Conservation (phyloP, 495 filamentous ascomycete species). For the Viridothelium virens region DNA sequence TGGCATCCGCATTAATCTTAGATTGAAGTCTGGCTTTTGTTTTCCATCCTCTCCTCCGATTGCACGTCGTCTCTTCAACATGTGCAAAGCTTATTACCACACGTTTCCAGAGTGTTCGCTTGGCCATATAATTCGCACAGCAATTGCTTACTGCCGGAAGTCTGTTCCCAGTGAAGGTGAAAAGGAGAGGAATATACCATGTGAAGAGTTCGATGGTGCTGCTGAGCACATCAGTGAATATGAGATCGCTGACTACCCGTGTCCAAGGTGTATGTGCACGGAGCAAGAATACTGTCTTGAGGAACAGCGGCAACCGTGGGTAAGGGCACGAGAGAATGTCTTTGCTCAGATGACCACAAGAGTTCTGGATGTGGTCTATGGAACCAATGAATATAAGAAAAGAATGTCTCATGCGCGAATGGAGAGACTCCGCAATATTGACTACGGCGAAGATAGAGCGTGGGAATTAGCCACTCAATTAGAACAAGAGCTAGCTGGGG, state of each 20-base stretch:
- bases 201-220: not conserved
- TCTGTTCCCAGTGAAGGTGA: not conserved
- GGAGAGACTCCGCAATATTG: not conserved
- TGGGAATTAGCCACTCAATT: not conserved
- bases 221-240: not conserved
- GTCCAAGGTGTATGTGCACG: not conserved
- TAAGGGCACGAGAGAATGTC: not conserved
- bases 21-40: too few relatives aligned
- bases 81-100: constrained; percentile 7
- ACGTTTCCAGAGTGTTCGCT: not conserved
- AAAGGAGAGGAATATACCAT: constrained; percentile 4
- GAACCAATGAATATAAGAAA: not conserved
- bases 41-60: too few relatives aligned
- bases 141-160: not conserved
- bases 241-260: not conserved
- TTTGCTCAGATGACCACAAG: constrained; percentile 1
- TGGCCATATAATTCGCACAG: constrained; percentile 3
- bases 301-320: not conserved
- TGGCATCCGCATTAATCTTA: too few relatives aligned
- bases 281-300: not conserved
- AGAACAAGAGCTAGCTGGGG: not conserved
- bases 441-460: not conserved
- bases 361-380: constrained; percentile 1
- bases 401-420: not conserved
- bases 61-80: not conserved